A percentile compares a stretch with the other conserved stretches of the same genome.
phyloP scores from a whole-genome alignment of 495 filamentous ascomycete genomes.

The Trichoderma gamsii region DNA sequence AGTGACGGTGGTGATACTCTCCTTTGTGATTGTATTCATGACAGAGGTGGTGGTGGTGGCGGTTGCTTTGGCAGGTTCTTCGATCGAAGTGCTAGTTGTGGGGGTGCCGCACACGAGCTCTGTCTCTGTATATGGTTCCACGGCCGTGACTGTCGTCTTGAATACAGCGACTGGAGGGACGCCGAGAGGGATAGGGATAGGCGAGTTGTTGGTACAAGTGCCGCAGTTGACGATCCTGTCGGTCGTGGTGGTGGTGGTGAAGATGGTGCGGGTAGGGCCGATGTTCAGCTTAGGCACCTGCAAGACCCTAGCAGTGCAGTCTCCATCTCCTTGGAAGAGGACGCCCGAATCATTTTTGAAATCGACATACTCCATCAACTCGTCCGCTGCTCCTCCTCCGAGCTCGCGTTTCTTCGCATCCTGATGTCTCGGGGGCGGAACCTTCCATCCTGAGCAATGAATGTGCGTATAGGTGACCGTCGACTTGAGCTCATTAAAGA shows the following conservation, averaged over 20 bases:
- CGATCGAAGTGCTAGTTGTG: no score
- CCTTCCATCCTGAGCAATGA: no score
- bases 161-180: slow-evolving; percentile 1
- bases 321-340: background rate
- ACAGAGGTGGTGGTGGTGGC: slow-evolving; percentile 25
- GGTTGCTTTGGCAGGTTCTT: background rate
- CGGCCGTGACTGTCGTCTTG: slow-evolving; percentile 17
- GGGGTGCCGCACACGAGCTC: slow-evolving; percentile 6
- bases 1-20: background rate
- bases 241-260: slow-evolving; percentile 16
- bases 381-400: background rate
- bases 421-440: background rate
- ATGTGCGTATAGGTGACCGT: no score
- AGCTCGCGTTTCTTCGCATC: background rate
- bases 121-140: background rate
- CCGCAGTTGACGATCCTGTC: slow-evolving; percentile 17
- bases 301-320: background rate
- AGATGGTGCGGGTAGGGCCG: slow-evolving; percentile 15
- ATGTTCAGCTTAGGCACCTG: slow-evolving; percentile 12
- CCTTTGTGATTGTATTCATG: background rate
- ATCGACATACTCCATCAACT: background rate
- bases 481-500: no score
- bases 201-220: slow-evolving; percentile 11
- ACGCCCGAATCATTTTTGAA: background rate
- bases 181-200: background rate